Evolutionary conservation across 805 yeast species (phyloP), one percentile per base, ranked within the genome.

Genomic region (Jamesozyma lodderae): DNA sequence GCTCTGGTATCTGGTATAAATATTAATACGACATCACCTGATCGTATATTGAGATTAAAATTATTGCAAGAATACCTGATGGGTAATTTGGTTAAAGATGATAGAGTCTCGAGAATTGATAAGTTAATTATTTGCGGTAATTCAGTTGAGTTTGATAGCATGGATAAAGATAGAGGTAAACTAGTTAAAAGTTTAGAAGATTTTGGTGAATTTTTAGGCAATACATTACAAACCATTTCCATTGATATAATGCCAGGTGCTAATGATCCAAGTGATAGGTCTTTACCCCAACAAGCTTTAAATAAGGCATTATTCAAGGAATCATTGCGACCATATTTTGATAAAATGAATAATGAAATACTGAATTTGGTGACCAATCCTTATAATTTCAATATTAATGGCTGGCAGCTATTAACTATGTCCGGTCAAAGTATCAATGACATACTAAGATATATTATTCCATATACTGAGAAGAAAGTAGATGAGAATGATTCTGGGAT

Each of bases 261-360:
- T 6, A 61, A 69, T 4, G 98, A 92, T 57, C 95, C 96, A 0
- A 77, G 85, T n/a, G 94, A 83, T 43, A 63, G 72, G 14, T 73
- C 88, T 35, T 60, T 86, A 41, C 98, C 98, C 1, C 96, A 92
- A 59, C 95, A 82, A 57, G 82, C 94, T 2, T 55, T 92, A n/a
- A 96, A 90, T 55, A 67, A 67, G 37, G 80, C 94, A 0, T 68
- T 90, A 40, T 78, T 92, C 50, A 64, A 67, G 3, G 53, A 58
- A 11, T 64, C 72, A 16, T 27, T 59, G 19, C 61, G 68, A 26
- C 56, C 62, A 6, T 70, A 66, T 44, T 50, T 76, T 19, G 64
- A 62, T 3, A 50, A 55, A 1, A 48, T 60, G 9, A 53, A 64
- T 15, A 59, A 74, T 29, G 61, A 70, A 19, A 50, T 59, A 4